These are phyloP conservation scores for Tricholoma saponaceum DNA, from an alignment of 768 basidiomycete species.

Conservation along the genomic window DNA sequence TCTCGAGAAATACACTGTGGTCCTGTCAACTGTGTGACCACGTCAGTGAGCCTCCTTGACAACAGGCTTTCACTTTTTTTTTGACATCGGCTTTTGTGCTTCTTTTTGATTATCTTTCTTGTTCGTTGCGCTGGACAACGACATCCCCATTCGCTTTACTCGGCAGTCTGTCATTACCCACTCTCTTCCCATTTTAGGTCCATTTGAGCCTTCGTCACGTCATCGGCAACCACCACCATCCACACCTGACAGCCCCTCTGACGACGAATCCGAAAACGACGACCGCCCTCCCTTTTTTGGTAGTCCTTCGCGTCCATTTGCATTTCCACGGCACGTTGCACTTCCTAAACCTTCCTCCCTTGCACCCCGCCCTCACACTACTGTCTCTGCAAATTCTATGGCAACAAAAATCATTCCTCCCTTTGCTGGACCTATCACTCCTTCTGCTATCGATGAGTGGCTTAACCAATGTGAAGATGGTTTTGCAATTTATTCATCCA, in stretches of 20 bases:
- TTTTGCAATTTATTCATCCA: background rate
- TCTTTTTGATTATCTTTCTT: background rate
- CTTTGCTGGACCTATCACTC: background rate
- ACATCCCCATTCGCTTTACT: background rate
- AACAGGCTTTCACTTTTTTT: too few relatives aligned
- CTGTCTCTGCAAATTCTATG: background rate
- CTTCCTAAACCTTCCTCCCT: too few relatives aligned
- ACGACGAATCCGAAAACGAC: background rate
- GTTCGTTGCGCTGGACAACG: background rate
- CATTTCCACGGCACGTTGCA: background rate
- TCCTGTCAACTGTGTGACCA: too few relatives aligned
- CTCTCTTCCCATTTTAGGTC: background rate
- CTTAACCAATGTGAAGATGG: background rate
- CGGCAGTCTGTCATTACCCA: background rate
- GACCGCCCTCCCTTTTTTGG: background rate
- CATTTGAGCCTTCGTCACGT: background rate
- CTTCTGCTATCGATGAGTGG: background rate
- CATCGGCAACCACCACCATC: background rate
- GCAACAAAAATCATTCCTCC: background rate
- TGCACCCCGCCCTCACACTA: too few relatives aligned
- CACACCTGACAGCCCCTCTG: background rate
- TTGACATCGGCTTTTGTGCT: too few relatives aligned
- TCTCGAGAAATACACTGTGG: too few relatives aligned
- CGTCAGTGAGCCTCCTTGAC: too few relatives aligned
- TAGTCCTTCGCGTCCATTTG: background rate